These are phyloP conservation scores for Ceratobasidium sp. DNA, from an alignment of 1,284 basidiomycete species.

Conservation along the genomic window DNA sequence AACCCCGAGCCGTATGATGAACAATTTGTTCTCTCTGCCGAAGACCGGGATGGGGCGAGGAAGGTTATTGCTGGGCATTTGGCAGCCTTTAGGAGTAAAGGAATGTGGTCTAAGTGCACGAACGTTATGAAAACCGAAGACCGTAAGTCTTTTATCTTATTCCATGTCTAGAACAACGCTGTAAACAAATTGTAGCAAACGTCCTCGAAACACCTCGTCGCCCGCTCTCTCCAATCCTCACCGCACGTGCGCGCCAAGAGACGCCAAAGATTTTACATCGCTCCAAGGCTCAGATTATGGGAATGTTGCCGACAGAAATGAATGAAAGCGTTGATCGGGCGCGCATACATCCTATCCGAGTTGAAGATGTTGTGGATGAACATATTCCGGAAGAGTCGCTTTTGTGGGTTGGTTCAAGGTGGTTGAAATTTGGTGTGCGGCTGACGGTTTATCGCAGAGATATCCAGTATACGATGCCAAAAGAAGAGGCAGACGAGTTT, in stretches of 20 bases:
- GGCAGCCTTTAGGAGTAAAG: not conserved
- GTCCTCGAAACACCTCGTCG: slow-evolving; percentile 17
- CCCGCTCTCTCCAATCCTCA: slow-evolving; percentile 38
- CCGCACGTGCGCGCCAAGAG: slow-evolving; percentile 22
- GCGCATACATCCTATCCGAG: slow-evolving; percentile 32
- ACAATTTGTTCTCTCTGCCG: not conserved
- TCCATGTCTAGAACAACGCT: not conserved
- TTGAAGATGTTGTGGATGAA: slow-evolving; percentile 1
- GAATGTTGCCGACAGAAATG: slow-evolving; percentile 23
- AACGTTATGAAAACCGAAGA: slow-evolving; percentile 24
- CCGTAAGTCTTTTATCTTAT: not conserved
- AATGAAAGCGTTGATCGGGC: slow-evolving; percentile 8
- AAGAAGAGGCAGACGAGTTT: slow-evolving; percentile 14
- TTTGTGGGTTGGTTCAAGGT: not conserved
- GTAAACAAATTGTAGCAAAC: not conserved
- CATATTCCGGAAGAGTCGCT: not conserved
- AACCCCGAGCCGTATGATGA: slow-evolving; percentile 6
- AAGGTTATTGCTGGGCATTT: slow-evolving; percentile 2
- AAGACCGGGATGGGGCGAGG: slow-evolving; percentile 1
- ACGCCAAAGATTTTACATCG: slow-evolving; percentile 26
- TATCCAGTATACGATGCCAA: slow-evolving; percentile 24
- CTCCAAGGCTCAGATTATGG: slow-evolving; percentile 22
- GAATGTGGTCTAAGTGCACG: not conserved
- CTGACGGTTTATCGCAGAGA: not conserved
- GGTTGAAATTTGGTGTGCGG: not conserved